A percentile compares a stretch with the other conserved stretches of the same genome.
phyloP scores from a whole-genome alignment of 305 asterid genomes.

The Plantago lanceolata region DNA sequence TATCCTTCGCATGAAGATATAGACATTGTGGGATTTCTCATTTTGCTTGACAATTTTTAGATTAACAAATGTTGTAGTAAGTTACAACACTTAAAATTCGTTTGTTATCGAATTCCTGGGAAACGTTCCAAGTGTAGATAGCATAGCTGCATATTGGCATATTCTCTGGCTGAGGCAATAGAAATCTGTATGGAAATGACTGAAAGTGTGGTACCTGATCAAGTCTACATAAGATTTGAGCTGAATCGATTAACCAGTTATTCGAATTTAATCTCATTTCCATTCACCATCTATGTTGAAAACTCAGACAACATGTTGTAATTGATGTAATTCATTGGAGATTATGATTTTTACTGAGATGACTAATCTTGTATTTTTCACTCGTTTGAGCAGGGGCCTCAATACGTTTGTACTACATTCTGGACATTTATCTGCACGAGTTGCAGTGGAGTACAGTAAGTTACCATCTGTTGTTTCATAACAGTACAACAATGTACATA shows the following conservation, averaged over 20 bases:
- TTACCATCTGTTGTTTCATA: slow-evolving; percentile 21
- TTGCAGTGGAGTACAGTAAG: slow-evolving; percentile 96
- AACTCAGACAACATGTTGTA: not conserved
- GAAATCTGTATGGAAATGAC: too few relatives aligned
- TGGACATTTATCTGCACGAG: slow-evolving; percentile 90
- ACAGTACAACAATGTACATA: not conserved
- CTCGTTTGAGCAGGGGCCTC: slow-evolving; percentile 70
- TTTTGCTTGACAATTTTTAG: too few relatives aligned
- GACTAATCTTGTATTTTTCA: not conserved
- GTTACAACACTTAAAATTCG: too few relatives aligned
- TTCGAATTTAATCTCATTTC: not conserved
- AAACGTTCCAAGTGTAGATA: too few relatives aligned
- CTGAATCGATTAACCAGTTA: not conserved
- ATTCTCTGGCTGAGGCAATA: too few relatives aligned
- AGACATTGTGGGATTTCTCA: not conserved
- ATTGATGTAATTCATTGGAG: not conserved
- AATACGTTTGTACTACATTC: slow-evolving; percentile 87
- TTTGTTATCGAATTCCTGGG: too few relatives aligned
- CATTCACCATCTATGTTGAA: not conserved
- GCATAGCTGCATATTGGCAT: too few relatives aligned
- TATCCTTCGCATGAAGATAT: not conserved
- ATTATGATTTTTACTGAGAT: not conserved
- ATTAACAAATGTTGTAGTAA: too few relatives aligned
- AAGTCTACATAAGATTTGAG: not conserved
- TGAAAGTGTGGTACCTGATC: too few relatives aligned